A percentile compares a stretch with the other conserved stretches of the same genome.
Evolutionary conservation across 2,329 filamentous ascomycete species (phyloP).

Genomic region (Ceratocystis alfenasii): DNA sequence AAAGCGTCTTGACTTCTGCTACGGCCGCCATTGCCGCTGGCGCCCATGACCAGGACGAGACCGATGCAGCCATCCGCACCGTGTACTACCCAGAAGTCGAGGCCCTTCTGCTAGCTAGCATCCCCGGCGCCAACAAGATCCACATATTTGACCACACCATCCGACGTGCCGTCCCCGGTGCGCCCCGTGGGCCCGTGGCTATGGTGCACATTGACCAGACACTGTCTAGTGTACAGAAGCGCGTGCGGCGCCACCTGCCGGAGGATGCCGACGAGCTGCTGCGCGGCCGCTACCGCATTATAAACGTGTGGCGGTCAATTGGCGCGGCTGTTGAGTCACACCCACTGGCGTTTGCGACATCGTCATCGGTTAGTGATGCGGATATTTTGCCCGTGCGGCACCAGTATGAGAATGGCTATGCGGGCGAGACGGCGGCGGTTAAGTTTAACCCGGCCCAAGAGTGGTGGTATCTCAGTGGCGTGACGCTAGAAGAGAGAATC

Average conservation of each 20-base stretch:
- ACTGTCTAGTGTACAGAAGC: conserved; percentile 47
- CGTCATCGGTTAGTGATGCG: conserved; percentile 44
- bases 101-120: conserved; percentile 50
- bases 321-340: conserved; percentile 51
- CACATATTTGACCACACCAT: conserved; percentile 83
- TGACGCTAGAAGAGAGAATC: conserved; percentile 60
- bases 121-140: conserved; percentile 55
- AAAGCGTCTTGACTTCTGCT: conserved; percentile 42
- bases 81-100: conserved; percentile 82
- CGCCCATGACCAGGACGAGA: conserved; percentile 25
- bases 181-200: conserved; percentile 56
- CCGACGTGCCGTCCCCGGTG: conserved; percentile 49
- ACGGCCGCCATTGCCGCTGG: not conserved
- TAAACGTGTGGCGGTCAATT: conserved; percentile 73
- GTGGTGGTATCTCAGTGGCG: conserved; percentile 73
- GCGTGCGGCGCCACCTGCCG: conserved; percentile 55
- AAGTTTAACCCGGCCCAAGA: conserved; percentile 47
- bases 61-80: conserved; percentile 55
- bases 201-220: conserved; percentile 80
- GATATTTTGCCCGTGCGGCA: conserved; percentile 65
- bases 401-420: conserved; percentile 52
- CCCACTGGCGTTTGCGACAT: conserved; percentile 58
- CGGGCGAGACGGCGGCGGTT: conserved; percentile 63
- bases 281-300: conserved; percentile 60
- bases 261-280: conserved; percentile 52